Conservation (phyloP, 2,329 filamentous ascomycete genomes). For the Hypoxylon sp. region DNA sequence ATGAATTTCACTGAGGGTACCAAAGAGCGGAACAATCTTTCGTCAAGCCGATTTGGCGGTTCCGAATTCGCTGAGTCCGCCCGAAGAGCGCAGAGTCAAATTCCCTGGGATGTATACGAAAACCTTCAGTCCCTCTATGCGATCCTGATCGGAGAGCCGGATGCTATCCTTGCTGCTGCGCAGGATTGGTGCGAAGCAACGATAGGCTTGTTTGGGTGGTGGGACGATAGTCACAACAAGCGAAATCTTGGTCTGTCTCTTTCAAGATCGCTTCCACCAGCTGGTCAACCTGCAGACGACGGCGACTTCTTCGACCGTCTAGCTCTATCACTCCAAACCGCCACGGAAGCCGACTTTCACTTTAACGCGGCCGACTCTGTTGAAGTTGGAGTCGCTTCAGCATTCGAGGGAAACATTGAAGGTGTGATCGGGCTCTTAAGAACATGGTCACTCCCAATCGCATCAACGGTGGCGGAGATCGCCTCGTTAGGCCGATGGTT, state of each 20-base stretch:
- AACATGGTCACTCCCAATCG: constrained; percentile 83
- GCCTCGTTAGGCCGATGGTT: constrained; percentile 89
- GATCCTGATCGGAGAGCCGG: constrained; percentile 79
- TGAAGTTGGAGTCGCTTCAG: constrained; percentile 83
- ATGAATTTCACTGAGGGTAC: constrained; percentile 84
- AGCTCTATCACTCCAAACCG: constrained; percentile 75
- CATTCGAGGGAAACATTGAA: constrained; percentile 85
- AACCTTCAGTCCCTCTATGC: constrained; percentile 84
- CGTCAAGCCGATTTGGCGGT: constrained; percentile 50
- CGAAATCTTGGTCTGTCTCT: constrained; percentile 52
- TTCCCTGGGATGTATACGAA: constrained; percentile 92
- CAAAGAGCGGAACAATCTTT: constrained; percentile 61
- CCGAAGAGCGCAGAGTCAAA: constrained; percentile 83
- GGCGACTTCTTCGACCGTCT: constrained; percentile 81
- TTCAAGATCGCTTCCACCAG: constrained; percentile 56
- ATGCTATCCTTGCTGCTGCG: constrained; percentile 79
- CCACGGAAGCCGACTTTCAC: constrained; percentile 76
- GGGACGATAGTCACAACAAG: constrained; percentile 77
- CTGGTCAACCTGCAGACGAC: constrained; percentile 59
- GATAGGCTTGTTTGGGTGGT: constrained; percentile 87
- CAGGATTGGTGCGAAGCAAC: constrained; percentile 95
- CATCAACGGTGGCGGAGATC: constrained; percentile 83
- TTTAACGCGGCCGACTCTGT: constrained; percentile 80
- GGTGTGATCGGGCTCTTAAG: constrained; percentile 79
- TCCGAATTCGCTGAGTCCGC: constrained; percentile 57